phyloP scores from a whole-genome alignment of 140 eudicot genomes.

The Stevia rebaudiana region DNA sequence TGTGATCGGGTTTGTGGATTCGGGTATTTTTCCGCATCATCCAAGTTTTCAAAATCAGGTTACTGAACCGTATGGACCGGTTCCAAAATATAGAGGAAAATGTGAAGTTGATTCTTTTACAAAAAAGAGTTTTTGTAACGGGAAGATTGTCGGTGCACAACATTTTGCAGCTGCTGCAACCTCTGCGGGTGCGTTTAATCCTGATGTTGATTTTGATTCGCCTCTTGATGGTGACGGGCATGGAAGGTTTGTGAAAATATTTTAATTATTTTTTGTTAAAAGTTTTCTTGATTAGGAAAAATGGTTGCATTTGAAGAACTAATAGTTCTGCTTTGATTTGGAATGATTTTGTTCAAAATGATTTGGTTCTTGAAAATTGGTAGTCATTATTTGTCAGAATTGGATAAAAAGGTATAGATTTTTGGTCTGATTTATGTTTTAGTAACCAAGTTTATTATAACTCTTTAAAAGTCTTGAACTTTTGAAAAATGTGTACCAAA shows the following conservation, averaged over 20 bases:
- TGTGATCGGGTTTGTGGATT: constrained; percentile 95
- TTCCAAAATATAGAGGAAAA: constrained; percentile 91
- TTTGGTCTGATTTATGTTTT: background rate
- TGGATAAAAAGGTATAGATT: background rate
- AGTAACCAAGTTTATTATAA: constrained; percentile 7
- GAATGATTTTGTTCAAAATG: background rate
- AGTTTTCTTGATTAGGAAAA: background rate
- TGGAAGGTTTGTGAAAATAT: constrained; percentile 71
- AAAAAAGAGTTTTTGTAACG: constrained; percentile 75
- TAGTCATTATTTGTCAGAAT: background rate
- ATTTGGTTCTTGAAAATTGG: background rate
- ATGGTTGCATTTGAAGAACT: background rate
- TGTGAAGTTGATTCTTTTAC: constrained; percentile 85
- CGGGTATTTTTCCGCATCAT: constrained; percentile 86
- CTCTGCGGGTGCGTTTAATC: constrained; percentile 89
- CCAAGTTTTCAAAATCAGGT: constrained; percentile 70
- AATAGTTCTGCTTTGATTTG: background rate
- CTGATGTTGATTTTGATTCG: constrained; percentile 84
- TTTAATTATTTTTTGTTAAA: background rate
- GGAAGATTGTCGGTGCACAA: constrained; percentile 96
- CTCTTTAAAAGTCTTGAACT: background rate
- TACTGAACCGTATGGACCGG: constrained; percentile 80
- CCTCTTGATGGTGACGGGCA: constrained; percentile 98
- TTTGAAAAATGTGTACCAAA: background rate
- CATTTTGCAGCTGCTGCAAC: constrained; percentile 97